These are phyloP conservation scores for Verticillium tricorpus DNA, from an alignment of 2,329 filamentous ascomycete species.

Conservation along the genomic window DNA sequence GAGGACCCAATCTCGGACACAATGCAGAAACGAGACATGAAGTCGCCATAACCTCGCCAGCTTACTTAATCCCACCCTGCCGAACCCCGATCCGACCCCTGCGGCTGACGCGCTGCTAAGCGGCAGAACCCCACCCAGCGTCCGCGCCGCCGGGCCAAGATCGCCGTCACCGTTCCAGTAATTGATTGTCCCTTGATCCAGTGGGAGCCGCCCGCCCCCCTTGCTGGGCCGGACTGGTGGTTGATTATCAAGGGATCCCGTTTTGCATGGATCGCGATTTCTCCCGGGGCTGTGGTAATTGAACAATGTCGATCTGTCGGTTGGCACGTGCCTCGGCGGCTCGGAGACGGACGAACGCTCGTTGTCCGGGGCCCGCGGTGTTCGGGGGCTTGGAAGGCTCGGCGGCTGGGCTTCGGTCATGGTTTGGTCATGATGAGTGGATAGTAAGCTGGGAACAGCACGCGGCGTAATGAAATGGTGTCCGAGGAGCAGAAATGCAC, in stretches of 20 bases:
- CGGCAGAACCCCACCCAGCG: background rate
- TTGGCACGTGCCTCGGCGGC: background rate
- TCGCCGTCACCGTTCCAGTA: background rate
- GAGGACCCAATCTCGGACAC: background rate
- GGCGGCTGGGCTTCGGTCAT: background rate
- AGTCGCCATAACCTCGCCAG: background rate
- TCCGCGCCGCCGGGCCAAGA: background rate
- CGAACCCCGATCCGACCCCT: background rate
- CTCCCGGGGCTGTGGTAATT: background rate
- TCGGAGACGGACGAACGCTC: background rate
- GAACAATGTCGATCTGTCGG: background rate
- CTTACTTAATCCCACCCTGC: background rate
- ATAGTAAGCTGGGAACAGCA: too few relatives aligned
- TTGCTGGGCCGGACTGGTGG: too few relatives aligned
- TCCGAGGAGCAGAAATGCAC: too few relatives aligned
- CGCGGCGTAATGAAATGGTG: too few relatives aligned
- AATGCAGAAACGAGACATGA: background rate
- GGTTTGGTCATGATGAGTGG: background rate
- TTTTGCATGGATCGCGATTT: too few relatives aligned
- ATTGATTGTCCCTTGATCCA: too few relatives aligned
- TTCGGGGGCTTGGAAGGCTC: background rate
- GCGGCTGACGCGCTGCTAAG: background rate
- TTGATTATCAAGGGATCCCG: too few relatives aligned
- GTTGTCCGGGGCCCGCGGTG: background rate
- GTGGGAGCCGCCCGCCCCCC: too few relatives aligned